Evolutionary conservation across 306 rosid species (phyloP), one percentile per base, ranked within the genome.

Genomic region (Abrus pulchellus): DNA sequence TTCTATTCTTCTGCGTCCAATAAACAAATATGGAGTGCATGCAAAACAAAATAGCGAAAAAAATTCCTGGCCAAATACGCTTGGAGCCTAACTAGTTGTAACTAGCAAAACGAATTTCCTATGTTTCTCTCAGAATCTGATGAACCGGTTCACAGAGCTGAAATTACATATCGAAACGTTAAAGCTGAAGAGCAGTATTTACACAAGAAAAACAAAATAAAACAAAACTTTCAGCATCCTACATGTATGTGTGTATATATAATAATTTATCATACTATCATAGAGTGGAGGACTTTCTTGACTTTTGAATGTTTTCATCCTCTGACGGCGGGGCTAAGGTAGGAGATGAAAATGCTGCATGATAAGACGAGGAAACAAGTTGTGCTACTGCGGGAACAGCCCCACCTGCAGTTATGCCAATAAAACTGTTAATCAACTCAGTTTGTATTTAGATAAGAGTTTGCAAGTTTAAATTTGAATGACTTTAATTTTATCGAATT

Each of bases 331-430:
- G 83, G 8, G 86, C 82, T 32, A 78, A 33, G 3, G 87, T 45
- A 45, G 85, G 80, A 29, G 90, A 70, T 55, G 94, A 84, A 68
- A 68, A 57, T 5, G 80, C 85, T 0, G 93, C 87, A 32, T 86
- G 87, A 83, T 92, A 92, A 45, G 94, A 87, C 6, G 94, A 87
- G 68, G 97, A 85, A 78, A 83, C 84, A 45, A 92, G 92, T 64
- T 92, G 94, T 9, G 92, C 85, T 29, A 79, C 14, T 28, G 94
- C 90, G 48, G 97, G 94, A 85, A 89, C 72, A 2, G 90, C 90
- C 20, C 97, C 97, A 53, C 94, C 93, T 89, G 90, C 69, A 85
- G 30, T 65, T 55, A 62, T 71, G 82, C 74, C 45, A 49, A 8
- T 32, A 47, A 49, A 56, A 70, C 57, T 56, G 33, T 80, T 10